Evolutionary conservation across 768 basidiomycete genomes (phyloP).

Genomic region (Russula sp.): DNA sequence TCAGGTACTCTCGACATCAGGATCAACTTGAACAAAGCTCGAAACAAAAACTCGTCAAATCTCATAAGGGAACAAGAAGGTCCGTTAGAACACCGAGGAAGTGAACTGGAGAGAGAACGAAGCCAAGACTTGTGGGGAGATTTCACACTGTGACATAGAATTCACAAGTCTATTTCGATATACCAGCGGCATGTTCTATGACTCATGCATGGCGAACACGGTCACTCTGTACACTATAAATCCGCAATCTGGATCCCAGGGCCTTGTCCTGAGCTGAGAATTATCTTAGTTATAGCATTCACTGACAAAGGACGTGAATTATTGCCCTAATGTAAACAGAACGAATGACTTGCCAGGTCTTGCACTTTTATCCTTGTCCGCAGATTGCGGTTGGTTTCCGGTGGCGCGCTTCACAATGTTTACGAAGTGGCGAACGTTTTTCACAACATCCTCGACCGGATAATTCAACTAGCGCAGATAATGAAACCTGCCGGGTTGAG

Average conservation of each 20-base stretch:
- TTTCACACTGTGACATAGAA: background rate
- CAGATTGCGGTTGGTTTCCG: slow-evolving; percentile 55
- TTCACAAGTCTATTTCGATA: background rate
- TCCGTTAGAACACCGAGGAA: background rate
- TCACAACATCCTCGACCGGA: slow-evolving; percentile 64
- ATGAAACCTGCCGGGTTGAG: background rate
- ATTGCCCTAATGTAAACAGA: background rate
- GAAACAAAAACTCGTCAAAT: slow-evolving; percentile 22
- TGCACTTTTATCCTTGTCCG: slow-evolving; percentile 32
- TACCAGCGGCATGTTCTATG: background rate
- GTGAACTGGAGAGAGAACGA: background rate
- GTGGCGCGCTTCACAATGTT: slow-evolving; percentile 66
- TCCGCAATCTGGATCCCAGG: slow-evolving; percentile 88
- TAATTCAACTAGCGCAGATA: slow-evolving; percentile 54
- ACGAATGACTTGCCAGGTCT: slow-evolving; percentile 36
- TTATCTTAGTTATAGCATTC: slow-evolving; percentile 69
- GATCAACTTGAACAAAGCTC: slow-evolving; percentile 28
- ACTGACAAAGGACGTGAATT: slow-evolving; percentile 33
- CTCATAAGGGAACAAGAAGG: background rate
- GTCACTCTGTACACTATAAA: slow-evolving; percentile 35
- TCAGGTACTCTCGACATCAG: slow-evolving; percentile 40
- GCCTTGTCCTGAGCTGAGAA: slow-evolving; percentile 79
- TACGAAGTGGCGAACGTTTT: slow-evolving; percentile 73
- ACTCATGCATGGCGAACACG: background rate
- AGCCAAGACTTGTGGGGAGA: background rate